phyloP scores from a whole-genome alignment of 2,329 filamentous ascomycete genomes.

The Capronia americana region DNA sequence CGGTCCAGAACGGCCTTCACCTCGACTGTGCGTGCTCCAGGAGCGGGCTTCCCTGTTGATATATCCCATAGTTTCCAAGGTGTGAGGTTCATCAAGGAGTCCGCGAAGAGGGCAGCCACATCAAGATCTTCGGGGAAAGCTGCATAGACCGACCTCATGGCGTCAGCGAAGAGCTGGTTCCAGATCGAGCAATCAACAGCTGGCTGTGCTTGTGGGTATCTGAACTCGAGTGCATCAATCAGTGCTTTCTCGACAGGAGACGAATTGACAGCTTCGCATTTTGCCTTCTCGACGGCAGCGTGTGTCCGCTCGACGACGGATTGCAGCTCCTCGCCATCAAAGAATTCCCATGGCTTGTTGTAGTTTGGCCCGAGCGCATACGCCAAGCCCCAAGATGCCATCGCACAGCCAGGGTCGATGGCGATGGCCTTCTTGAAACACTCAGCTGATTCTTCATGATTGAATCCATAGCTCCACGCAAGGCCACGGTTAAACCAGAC shows the following conservation, averaged over 20 bases:
- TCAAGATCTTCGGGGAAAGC: constrained; percentile 65
- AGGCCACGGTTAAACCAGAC: constrained; percentile 49
- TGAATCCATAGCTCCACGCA: constrained; percentile 50
- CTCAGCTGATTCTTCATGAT: constrained; percentile 48
- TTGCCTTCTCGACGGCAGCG: constrained; percentile 48
- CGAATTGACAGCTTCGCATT: constrained; percentile 45
- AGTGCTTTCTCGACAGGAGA: constrained; percentile 66
- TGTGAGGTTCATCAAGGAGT: constrained; percentile 69
- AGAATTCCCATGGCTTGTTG: constrained; percentile 78
- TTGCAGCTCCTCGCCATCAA: constrained; percentile 67
- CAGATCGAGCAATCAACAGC: constrained; percentile 59
- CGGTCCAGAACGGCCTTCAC: constrained; percentile 64
- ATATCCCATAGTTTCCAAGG: constrained; percentile 71
- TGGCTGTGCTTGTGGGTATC: constrained; percentile 64
- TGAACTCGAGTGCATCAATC: constrained; percentile 65
- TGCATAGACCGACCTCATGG: constrained; percentile 64
- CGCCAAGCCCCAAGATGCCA: constrained; percentile 55
- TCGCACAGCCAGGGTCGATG: constrained; percentile 46
- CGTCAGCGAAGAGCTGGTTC: constrained; percentile 67
- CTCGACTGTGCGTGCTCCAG: constrained; percentile 63
- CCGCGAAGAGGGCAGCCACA: constrained; percentile 68
- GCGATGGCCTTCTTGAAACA: constrained; percentile 49
- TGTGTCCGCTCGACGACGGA: constrained; percentile 36
- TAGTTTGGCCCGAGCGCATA: constrained; percentile 78
- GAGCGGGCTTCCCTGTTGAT: constrained; percentile 61